Conservation (phyloP, 768 basidiomycete genomes). For the Hortiboletus flavorubellus region DNA sequence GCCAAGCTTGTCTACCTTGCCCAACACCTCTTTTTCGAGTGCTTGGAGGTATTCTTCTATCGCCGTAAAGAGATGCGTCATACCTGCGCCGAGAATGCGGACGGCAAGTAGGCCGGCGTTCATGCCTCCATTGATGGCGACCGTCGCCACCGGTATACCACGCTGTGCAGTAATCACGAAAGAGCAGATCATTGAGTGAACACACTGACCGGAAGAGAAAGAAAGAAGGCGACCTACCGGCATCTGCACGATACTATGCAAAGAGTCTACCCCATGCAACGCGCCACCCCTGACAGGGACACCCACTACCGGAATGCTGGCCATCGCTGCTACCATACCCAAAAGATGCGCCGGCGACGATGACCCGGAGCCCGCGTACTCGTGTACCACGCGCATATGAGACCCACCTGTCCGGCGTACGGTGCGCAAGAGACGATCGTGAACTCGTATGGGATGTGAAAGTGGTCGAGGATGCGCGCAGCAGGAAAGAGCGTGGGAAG, state of each 20-base stretch:
- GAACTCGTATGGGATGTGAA: constrained; percentile 85
- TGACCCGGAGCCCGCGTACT: constrained; percentile 59
- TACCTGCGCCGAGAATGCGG: constrained; percentile 78
- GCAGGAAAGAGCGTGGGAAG: constrained; percentile 91
- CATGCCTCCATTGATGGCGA: constrained; percentile 92
- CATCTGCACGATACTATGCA: constrained; percentile 99
- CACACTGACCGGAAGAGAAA: neutral
- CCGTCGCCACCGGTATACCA: constrained; percentile 95
- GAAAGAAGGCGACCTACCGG: constrained; percentile 58
- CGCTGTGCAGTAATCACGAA: constrained; percentile 47
- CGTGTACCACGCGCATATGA: constrained; percentile 77
- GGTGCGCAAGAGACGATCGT: constrained; percentile 94
- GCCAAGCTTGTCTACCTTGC: constrained; percentile 72
- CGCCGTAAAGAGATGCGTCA: constrained; percentile 56
- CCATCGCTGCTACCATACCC: constrained; percentile 98
- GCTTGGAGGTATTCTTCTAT: constrained; percentile 73
- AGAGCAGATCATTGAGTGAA: neutral
- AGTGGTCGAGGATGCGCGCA: constrained; percentile 78
- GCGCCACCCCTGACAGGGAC: constrained; percentile 95
- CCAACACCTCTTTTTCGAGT: constrained; percentile 73
- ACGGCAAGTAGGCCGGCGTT: constrained; percentile 93
- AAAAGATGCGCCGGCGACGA: constrained; percentile 98
- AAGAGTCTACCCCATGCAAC: constrained; percentile 93
- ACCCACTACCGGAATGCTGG: constrained; percentile 87
- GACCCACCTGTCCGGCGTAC: constrained; percentile 85